A percentile compares a stretch with the other conserved stretches of the same genome.
Evolutionary conservation across 2,329 filamentous ascomycete species (phyloP).

Genomic region (Emmonsiellopsis sp.): DNA sequence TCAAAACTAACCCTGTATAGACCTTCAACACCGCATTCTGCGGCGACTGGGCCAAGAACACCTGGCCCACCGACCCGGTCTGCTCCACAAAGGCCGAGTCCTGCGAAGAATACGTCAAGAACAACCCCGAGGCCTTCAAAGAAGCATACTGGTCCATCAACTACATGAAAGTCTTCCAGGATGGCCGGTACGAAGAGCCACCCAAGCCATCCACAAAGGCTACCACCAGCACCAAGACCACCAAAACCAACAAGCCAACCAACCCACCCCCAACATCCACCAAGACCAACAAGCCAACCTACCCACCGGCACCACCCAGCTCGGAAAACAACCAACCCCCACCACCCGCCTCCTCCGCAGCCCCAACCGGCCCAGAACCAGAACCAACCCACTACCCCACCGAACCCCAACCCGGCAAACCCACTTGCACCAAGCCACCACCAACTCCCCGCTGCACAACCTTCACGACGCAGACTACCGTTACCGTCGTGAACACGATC

Average conservation of each 20-base stretch:
- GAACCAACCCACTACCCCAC: neutral
- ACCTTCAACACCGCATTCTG: slow-evolving; percentile 69
- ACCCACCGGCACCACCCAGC: neutral
- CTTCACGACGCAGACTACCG: neutral
- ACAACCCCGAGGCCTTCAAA: slow-evolving; percentile 58
- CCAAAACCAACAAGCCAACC: neutral
- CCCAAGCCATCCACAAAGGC: neutral
- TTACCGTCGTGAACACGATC: neutral
- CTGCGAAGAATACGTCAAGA: slow-evolving; percentile 61
- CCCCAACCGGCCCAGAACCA: neutral
- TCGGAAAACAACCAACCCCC: neutral
- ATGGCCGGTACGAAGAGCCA: slow-evolving; percentile 1
- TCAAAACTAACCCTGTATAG: slow-evolving; percentile 14
- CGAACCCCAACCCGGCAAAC: neutral
- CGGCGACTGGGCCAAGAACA: slow-evolving; percentile 68
- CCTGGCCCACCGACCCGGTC: slow-evolving; percentile 49
- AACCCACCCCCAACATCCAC: neutral
- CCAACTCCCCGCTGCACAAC: neutral
- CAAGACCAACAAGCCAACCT: neutral
- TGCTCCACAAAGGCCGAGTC: slow-evolving; percentile 52
- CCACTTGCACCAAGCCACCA: neutral
- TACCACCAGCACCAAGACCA: neutral
- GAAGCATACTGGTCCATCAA: slow-evolving; percentile 70
- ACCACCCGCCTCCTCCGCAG: neutral
- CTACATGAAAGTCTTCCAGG: slow-evolving; percentile 54